Base-by-base conservation (phyloP, 2,329 filamentous ascomycete genomes). In the Exophiala sp. region DNA sequence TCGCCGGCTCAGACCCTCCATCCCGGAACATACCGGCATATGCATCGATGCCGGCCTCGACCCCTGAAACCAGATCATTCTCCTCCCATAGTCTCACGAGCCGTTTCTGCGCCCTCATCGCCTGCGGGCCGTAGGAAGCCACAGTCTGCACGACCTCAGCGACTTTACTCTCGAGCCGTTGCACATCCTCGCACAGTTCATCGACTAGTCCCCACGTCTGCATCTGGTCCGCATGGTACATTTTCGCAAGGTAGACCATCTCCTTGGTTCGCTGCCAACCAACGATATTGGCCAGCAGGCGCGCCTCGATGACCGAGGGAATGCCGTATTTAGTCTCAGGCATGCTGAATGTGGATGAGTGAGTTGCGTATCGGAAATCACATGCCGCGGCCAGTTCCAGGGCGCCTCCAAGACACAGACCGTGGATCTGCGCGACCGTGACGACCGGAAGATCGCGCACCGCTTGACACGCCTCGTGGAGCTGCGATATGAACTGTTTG, bases 401-500 rank as follows among this genome's bases (percentile, higher is more conserved):
- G 11, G 43, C 52, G 0, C 42, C 51, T 9, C 51, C 51, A 9
- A 47, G 30, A 16, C 27, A 38, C 14, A 42, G 38, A 3, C 47
- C 51, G 23, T 50, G 11, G 22, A 54, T 50, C 5, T 29, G 29
- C 21, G 51, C 51, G 8, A 54, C 30, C 0, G 47, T 50, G 21
- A 46, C 22, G 5, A 42, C 43, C 2, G 38, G 30, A 8, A 47
- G n/a, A 13, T 47, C 46, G 7, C 51, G 47, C 7, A 47, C 24
- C 2, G 51, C 51, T 23, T 51, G 29, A 38, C 58, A 58, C 1
- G 50, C 51, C 10, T 54, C 55, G 32, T 53, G 46, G 14, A 60
- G 51, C 10, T 52, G 55, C 5, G 54, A 59, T 46, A 71, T 72
- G 60, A 71, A 70, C 1, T 34, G 39, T 9, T 62, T 50, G 1